Evolutionary conservation across 768 basidiomycete species (phyloP).

Genomic region (Imleria badia): DNA sequence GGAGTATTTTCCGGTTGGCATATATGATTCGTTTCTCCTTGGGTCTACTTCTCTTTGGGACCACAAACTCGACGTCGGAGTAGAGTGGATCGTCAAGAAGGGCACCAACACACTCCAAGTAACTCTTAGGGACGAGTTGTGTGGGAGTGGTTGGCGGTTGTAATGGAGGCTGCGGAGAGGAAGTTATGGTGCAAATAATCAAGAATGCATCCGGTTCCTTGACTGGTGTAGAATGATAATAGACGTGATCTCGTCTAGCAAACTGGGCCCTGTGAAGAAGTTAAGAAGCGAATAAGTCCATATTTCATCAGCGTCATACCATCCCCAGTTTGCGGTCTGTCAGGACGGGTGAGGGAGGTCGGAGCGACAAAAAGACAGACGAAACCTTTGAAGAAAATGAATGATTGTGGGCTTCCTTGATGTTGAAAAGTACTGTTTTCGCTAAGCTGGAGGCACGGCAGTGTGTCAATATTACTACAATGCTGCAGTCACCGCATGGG

Average conservation of each 20-base stretch:
- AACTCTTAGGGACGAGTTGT: constrained; percentile 61
- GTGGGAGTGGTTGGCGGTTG: constrained; percentile 44
- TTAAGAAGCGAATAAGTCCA: neutral
- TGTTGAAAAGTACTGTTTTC: constrained; percentile 54
- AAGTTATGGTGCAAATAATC: constrained; percentile 76
- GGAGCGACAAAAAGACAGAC: neutral
- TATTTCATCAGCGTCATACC: constrained; percentile 42
- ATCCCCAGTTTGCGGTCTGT: constrained; percentile 87
- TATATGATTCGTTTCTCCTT: constrained; percentile 50
- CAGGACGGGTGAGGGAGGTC: constrained; percentile 9
- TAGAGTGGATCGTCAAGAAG: constrained; percentile 81
- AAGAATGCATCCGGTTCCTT: constrained; percentile 67
- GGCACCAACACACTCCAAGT: constrained; percentile 69
- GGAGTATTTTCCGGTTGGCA: constrained; percentile 66
- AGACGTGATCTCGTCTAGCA: constrained; percentile 69
- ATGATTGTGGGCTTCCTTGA: constrained; percentile 81
- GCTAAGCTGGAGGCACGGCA: constrained; percentile 30
- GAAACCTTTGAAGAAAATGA: constrained; percentile 70
- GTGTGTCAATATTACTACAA: neutral
- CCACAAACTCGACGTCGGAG: constrained; percentile 80
- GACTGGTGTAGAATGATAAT: constrained; percentile 52
- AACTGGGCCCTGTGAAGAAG: constrained; percentile 64
- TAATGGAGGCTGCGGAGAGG: constrained; percentile 54
- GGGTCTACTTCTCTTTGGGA: constrained; percentile 48
- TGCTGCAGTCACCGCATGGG: neutral